A percentile compares a stretch with the other conserved stretches of the same genome.
phyloP scores from a whole-genome alignment of 164 flowering plant genomes.

The Tetrastigma voinierianum region DNA sequence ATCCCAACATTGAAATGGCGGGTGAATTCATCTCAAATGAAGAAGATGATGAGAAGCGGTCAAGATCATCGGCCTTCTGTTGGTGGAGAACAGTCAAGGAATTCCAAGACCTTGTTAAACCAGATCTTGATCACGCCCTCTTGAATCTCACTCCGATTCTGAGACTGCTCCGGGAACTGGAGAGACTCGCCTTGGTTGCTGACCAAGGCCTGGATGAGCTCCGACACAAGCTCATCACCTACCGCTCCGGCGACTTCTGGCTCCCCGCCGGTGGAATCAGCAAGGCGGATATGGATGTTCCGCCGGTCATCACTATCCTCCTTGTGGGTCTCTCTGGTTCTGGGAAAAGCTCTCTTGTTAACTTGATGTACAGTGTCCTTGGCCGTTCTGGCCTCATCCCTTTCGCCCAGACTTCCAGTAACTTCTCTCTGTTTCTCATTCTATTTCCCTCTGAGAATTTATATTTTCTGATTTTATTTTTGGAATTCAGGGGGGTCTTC shows the following conservation, averaged over 20 bases:
- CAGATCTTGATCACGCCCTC: conserved; percentile 24
- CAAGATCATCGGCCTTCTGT: no score
- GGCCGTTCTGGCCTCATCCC: conserved; percentile 73
- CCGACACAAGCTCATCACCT: conserved; percentile 59
- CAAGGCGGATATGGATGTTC: conserved; percentile 65
- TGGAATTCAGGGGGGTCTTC: conserved; percentile 31
- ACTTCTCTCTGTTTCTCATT: no score
- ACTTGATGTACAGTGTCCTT: conserved; percentile 74
- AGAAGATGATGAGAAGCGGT: no score
- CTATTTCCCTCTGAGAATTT: no score
- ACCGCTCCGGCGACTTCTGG: conserved; percentile 74
- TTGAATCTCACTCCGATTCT: conserved; percentile 45
- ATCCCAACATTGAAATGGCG: no score
- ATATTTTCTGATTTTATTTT: background rate
- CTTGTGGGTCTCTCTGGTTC: conserved; percentile 60
- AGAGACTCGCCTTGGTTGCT: conserved; percentile 56
- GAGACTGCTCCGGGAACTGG: conserved; percentile 67
- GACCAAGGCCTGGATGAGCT: conserved; percentile 63
- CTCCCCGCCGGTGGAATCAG: conserved; percentile 59
- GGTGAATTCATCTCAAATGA: no score
- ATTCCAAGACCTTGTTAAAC: no score
- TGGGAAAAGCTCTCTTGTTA: conserved; percentile 76
- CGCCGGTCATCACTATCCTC: conserved; percentile 47
- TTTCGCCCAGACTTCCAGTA: conserved; percentile 61
- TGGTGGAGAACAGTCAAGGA: no score